phyloP scores from a whole-genome alignment of 768 basidiomycete species.

The Termitomyces sp. region DNA sequence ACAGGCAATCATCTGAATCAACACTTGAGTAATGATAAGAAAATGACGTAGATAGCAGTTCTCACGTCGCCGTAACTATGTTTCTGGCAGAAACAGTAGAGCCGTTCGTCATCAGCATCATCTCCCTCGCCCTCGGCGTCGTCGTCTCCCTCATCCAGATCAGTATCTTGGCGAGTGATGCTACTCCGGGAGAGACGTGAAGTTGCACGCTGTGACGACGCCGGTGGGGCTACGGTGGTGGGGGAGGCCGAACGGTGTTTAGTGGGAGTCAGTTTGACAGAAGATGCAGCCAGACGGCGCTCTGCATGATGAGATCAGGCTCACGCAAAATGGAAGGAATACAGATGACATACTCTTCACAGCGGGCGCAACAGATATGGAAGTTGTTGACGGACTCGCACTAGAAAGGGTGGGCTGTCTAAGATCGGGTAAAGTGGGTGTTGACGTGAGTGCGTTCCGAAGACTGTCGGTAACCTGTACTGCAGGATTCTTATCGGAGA shows the following conservation, averaged over 20 bases:
- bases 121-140: constrained; percentile 38
- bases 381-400: constrained; percentile 16
- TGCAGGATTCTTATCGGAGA: constrained; percentile 24
- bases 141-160: constrained; percentile 39
- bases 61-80: constrained; percentile 49
- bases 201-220: constrained; percentile 33
- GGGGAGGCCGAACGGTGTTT: constrained; percentile 44
- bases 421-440: constrained; percentile 27
- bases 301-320: constrained; percentile 24
- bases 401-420: constrained; percentile 21
- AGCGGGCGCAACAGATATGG: constrained; percentile 26
- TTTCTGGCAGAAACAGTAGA: constrained; percentile 53
- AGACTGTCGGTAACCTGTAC: constrained; percentile 42
- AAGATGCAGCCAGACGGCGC: constrained; percentile 37
- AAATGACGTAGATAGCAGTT: not conserved
- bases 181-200: constrained; percentile 46
- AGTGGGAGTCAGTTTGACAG: constrained; percentile 41
- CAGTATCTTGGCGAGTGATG: constrained; percentile 31
- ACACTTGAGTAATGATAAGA: not conserved
- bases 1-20: constrained; percentile 63
- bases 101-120: constrained; percentile 44
- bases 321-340: not conserved
- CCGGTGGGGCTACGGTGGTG: constrained; percentile 27
- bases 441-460: constrained; percentile 34
- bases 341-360: constrained; percentile 37